These are phyloP conservation scores for Funneliformis mosseae DNA, from an alignment of 192 early-diverging fungal species.

Conservation along the genomic window DNA sequence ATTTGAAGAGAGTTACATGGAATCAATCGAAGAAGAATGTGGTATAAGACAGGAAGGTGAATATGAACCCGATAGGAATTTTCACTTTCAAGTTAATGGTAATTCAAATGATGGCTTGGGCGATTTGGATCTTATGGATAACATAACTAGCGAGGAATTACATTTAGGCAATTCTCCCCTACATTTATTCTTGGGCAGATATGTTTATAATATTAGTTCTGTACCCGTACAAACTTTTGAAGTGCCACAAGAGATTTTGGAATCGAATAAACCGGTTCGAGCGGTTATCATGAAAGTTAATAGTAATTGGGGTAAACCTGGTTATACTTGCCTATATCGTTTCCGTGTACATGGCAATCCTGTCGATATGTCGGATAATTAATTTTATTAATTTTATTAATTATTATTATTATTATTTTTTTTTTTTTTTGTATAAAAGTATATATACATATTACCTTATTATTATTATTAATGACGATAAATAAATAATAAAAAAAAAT, in stretches of 20 bases:
- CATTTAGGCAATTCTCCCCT: neutral
- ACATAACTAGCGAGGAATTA: conserved; percentile 1
- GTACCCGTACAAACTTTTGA: conserved; percentile 50
- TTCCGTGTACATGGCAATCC: conserved; percentile 67
- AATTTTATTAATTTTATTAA: too few relatives aligned
- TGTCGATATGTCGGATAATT: neutral
- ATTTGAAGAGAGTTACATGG: neutral
- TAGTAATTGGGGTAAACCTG: conserved; percentile 72
- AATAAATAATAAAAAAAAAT: too few relatives aligned
- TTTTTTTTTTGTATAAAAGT: too few relatives aligned
- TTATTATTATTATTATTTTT: too few relatives aligned
- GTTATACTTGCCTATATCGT: conserved; percentile 76
- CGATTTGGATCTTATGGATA: neutral
- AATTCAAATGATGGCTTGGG: neutral
- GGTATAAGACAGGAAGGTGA: conserved; percentile 5
- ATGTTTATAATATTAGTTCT: conserved; percentile 27
- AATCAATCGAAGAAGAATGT: conserved; percentile 31
- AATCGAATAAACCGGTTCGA: conserved; percentile 49
- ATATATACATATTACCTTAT: too few relatives aligned
- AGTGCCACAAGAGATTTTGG: conserved; percentile 33
- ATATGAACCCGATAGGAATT: neutral
- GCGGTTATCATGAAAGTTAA: conserved; percentile 60
- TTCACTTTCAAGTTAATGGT: neutral
- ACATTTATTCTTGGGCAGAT: conserved; percentile 6
- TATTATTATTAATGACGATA: too few relatives aligned